phyloP scores from a whole-genome alignment of 768 basidiomycete genomes.

The Clavulina sp. region DNA sequence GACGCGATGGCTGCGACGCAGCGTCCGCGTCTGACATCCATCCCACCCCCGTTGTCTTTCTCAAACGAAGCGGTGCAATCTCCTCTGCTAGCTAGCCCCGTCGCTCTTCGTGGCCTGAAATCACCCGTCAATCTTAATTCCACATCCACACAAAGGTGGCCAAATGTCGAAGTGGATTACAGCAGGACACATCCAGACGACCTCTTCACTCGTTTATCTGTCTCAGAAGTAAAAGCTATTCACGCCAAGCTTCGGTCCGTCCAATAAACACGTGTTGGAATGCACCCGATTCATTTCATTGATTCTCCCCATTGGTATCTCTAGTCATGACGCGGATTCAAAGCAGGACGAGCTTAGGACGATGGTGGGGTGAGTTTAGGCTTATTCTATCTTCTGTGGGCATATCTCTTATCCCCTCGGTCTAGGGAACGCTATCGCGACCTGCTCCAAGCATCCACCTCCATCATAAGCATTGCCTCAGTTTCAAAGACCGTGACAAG shows the following conservation, averaged over 20 bases:
- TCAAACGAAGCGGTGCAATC: neutral
- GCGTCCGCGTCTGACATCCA: neutral
- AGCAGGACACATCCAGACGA: conserved; percentile 46
- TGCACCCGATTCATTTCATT: neutral
- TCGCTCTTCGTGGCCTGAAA: neutral
- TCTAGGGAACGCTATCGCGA: conserved; percentile 80
- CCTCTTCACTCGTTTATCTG: conserved; percentile 50
- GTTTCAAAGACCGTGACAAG: conserved; percentile 49
- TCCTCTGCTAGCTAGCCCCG: neutral
- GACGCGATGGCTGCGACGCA: too few relatives aligned
- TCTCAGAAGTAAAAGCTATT: conserved; percentile 47
- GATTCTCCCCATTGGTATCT: neutral
- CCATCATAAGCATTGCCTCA: conserved; percentile 57
- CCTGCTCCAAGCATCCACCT: conserved; percentile 67
- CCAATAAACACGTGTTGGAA: conserved; percentile 2
- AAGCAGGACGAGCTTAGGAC: conserved; percentile 76
- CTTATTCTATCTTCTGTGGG: neutral
- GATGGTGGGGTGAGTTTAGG: conserved; percentile 72
- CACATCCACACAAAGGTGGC: neutral
- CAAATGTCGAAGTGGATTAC: conserved; percentile 9
- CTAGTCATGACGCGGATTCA: conserved; percentile 62
- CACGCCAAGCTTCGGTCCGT: conserved; percentile 51
- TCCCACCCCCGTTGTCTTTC: neutral
- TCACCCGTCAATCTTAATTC: neutral
- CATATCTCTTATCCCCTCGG: neutral